These are phyloP conservation scores for Linaria vulgaris DNA, from an alignment of 257 asterid genomes.

Conservation along the genomic window DNA sequence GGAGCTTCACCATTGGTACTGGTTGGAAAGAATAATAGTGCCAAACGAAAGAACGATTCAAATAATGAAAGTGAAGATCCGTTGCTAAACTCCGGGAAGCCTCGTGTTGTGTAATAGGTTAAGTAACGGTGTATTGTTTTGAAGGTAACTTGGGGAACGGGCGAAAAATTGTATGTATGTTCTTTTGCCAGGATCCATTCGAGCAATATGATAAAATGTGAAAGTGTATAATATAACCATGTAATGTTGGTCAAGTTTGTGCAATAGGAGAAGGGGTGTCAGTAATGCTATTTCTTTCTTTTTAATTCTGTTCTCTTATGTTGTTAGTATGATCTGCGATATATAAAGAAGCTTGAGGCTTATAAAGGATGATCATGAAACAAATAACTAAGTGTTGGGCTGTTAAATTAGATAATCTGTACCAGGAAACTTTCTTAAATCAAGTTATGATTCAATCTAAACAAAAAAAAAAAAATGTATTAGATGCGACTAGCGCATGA, in stretches of 20 bases:
- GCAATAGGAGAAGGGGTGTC: not conserved
- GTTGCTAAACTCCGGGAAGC: constrained; percentile 17
- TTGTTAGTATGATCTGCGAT: not conserved
- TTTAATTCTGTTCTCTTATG: not conserved
- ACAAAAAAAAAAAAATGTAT: too few relatives aligned
- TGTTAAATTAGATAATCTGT: too few relatives aligned
- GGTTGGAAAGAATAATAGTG: constrained; percentile 14
- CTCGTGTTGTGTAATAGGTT: constrained; percentile 13
- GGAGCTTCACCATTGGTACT: constrained; percentile 8
- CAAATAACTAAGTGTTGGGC: too few relatives aligned
- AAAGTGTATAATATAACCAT: not conserved
- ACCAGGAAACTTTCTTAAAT: too few relatives aligned
- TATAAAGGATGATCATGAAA: too few relatives aligned
- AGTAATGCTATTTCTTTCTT: too few relatives aligned
- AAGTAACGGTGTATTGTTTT: constrained; percentile 5
- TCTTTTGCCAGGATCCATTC: constrained; percentile 1
- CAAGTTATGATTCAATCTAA: too few relatives aligned
- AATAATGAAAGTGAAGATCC: constrained; percentile 11
- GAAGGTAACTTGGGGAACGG: not conserved
- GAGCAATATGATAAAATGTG: not conserved
- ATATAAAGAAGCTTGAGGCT: too few relatives aligned
- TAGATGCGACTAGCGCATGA: too few relatives aligned
- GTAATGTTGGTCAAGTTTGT: not conserved
- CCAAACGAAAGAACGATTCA: not conserved
- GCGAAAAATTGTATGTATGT: constrained; percentile 16